Conservation (phyloP, 2,329 filamentous ascomycete genomes). For the Ophiostoma ulmi region DNA sequence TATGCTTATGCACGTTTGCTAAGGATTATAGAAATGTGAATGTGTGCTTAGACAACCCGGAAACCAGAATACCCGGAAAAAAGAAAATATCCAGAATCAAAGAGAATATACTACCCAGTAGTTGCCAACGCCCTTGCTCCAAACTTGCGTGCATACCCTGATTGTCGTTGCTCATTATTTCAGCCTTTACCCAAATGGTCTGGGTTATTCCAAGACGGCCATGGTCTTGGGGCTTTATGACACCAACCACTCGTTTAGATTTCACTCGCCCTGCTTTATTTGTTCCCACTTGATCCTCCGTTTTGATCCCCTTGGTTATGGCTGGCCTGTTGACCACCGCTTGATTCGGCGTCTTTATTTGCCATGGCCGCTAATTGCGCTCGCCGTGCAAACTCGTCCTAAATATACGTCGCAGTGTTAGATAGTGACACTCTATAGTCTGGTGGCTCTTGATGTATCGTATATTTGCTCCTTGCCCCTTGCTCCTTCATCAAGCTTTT, state of each 20-base stretch:
- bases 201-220: not conserved
- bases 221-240: not conserved
- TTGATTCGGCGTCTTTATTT: constrained; percentile 32
- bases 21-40: not conserved
- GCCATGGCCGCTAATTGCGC: constrained; percentile 36
- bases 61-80: not conserved
- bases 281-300: not conserved
- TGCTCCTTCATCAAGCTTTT: not conserved
- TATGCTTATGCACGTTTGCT: not conserved
- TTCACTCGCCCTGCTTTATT: not conserved
- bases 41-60: not conserved
- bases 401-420: not conserved
- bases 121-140: not conserved
- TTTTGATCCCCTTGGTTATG: not conserved
- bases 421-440: not conserved
- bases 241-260: not conserved
- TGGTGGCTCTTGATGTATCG: not conserved
- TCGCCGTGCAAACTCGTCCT: constrained; percentile 38
- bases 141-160: constrained; percentile 4
- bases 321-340: constrained; percentile 21
- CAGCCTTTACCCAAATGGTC: not conserved
- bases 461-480: not conserved
- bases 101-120: constrained; percentile 2
- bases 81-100: not conserved
- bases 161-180: constrained; percentile 7